Evolutionary conservation across 2,329 filamentous ascomycete species (phyloP).

Genomic region (Aspergillus sp.): DNA sequence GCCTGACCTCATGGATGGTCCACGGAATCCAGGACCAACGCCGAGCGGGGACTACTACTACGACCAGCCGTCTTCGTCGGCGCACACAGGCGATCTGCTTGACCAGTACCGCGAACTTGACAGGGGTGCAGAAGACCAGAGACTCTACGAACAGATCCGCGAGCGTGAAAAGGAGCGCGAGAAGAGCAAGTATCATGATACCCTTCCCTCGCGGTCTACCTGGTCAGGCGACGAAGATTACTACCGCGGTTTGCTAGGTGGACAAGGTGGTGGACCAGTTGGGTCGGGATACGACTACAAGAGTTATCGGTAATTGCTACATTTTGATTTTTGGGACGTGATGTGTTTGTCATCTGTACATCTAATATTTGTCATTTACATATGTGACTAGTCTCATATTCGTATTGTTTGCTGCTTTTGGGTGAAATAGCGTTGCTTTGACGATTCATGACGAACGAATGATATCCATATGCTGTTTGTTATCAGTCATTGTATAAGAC

Average conservation of each 20-base stretch:
- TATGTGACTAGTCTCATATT: background rate
- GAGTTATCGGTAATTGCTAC: constrained; percentile 24
- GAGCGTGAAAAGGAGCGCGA: constrained; percentile 31
- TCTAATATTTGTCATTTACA: constrained; percentile 2
- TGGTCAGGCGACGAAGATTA: constrained; percentile 40
- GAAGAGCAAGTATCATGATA: constrained; percentile 27
- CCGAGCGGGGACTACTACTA: constrained; percentile 27
- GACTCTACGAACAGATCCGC: constrained; percentile 27
- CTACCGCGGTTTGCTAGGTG: constrained; percentile 35
- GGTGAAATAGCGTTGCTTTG: background rate
- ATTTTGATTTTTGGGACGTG: background rate
- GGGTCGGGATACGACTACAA: constrained; percentile 27
- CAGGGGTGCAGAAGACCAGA: constrained; percentile 23
- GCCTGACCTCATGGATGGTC: constrained; percentile 28
- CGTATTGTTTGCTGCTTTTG: background rate
- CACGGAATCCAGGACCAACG: constrained; percentile 20
- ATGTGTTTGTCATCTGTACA: constrained; percentile 2
- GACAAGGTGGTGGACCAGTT: constrained; percentile 27
- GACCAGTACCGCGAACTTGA: constrained; percentile 31
- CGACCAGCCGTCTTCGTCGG: constrained; percentile 23
- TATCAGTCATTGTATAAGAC: background rate
- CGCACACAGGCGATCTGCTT: constrained; percentile 22
- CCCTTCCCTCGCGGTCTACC: constrained; percentile 22
- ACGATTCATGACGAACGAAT: constrained; percentile 10
- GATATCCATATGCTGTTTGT: constrained; percentile 8